These are phyloP conservation scores for Phytophthora sansomeana DNA, from an alignment of 352 stramenopile species.

Conservation along the genomic window DNA sequence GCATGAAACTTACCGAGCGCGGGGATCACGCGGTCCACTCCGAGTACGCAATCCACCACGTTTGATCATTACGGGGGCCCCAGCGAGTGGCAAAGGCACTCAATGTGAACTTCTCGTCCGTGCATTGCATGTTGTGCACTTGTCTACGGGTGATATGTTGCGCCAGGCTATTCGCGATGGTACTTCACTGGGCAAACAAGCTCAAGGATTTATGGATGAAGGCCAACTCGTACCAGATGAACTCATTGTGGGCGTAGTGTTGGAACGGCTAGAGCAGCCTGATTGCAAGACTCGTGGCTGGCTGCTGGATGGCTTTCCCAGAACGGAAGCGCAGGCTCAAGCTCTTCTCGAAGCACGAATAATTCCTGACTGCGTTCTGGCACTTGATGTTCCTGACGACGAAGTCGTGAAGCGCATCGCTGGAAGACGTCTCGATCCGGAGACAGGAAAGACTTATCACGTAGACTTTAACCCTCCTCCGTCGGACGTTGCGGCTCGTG, in stretches of 20 bases:
- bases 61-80: slow-evolving; percentile 93
- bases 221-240: slow-evolving; percentile 94
- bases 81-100: slow-evolving; percentile 95
- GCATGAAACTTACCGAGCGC: slow-evolving; percentile 58
- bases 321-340: slow-evolving; percentile 86
- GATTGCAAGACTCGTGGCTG: slow-evolving; percentile 81
- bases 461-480: slow-evolving; percentile 85
- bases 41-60: slow-evolving; percentile 55
- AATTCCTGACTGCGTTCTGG: slow-evolving; percentile 93
- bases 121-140: slow-evolving; percentile 93
- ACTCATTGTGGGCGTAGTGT: slow-evolving; percentile 95
- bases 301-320: slow-evolving; percentile 97
- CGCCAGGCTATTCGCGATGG: slow-evolving; percentile 85
- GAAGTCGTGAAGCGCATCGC: slow-evolving; percentile 95
- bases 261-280: slow-evolving; percentile 77
- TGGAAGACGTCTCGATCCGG: slow-evolving; percentile 91
- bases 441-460: slow-evolving; percentile 94
- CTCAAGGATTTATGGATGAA: slow-evolving; percentile 93
- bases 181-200: slow-evolving; percentile 69
- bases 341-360: slow-evolving; percentile 70
- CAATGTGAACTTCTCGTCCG: slow-evolving; percentile 95
- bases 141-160: slow-evolving; percentile 96
- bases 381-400: slow-evolving; percentile 95
- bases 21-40: slow-evolving; percentile 52
- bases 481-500: slow-evolving; percentile 64